Percentiles rank a stretch among this genome's conserved stretches.
phyloP scores from a whole-genome alignment of 2,329 filamentous ascomycete species.

The Penicillium sp. region DNA sequence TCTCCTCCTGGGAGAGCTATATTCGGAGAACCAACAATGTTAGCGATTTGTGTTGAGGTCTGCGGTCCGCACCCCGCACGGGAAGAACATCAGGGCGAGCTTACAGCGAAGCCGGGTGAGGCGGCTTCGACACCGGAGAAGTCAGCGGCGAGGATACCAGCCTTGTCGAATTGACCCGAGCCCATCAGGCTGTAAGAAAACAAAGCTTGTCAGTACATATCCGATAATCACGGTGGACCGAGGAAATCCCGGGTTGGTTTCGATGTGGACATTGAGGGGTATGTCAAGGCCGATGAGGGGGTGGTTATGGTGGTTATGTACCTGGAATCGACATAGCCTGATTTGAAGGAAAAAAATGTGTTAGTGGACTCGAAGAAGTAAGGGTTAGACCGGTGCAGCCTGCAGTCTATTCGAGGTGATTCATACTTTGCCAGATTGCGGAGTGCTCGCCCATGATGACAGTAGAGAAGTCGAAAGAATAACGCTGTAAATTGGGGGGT shows the following conservation, averaged over 20 bases:
- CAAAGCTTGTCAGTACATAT: slow-evolving; percentile 12
- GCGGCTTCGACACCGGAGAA: slow-evolving; percentile 79
- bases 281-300: background rate
- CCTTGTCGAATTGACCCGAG: slow-evolving; percentile 77
- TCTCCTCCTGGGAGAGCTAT: slow-evolving; percentile 55
- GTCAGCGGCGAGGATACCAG: slow-evolving; percentile 76
- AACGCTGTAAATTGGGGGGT: background rate
- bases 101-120: slow-evolving; percentile 70
- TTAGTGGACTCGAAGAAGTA: slow-evolving; percentile 15
- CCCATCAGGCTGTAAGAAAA: slow-evolving; percentile 66
- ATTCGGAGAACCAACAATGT: background rate
- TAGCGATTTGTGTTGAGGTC: background rate
- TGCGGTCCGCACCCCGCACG: slow-evolving; percentile 7
- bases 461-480: slow-evolving; percentile 3
- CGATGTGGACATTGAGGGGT: slow-evolving; percentile 11
- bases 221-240: background rate
- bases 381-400: background rate
- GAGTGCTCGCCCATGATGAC: slow-evolving; percentile 39
- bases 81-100: slow-evolving; percentile 23
- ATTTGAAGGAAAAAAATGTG: slow-evolving; percentile 13
- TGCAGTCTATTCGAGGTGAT: background rate
- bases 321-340: slow-evolving; percentile 64
- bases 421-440: slow-evolving; percentile 39
- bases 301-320: slow-evolving; percentile 37
- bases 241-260: background rate